Percentiles rank a stretch among this genome's conserved stretches.
Conservation (phyloP, 2,329 filamentous ascomycete genomes). For the Bipolaris oryzae region DNA sequence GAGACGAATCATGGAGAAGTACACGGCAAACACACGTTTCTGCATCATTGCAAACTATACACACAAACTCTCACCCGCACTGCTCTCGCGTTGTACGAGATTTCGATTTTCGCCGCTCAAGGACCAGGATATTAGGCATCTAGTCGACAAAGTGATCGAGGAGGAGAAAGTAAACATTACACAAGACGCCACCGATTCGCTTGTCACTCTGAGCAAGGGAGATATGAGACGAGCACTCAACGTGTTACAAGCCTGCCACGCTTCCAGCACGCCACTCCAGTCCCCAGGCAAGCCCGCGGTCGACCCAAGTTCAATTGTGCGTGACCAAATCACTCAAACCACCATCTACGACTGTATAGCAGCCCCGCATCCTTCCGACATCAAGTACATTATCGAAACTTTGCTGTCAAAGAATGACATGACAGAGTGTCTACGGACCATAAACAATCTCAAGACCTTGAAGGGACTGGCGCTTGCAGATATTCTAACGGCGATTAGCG, state of each 20-base stretch:
- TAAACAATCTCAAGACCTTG: conserved; percentile 83
- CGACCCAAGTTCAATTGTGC: conserved; percentile 65
- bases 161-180: conserved; percentile 87
- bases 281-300: conserved; percentile 55
- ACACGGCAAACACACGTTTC: conserved; percentile 96
- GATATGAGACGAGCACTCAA: conserved; percentile 96
- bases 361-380: conserved; percentile 87
- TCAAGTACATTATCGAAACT: conserved; percentile 81
- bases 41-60: conserved; percentile 99
- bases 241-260: conserved; percentile 94
- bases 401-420: conserved; percentile 85
- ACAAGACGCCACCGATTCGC: conserved; percentile 76
- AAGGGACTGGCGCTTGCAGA: conserved; percentile 92
- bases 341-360: conserved; percentile 97
- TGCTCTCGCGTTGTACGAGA: conserved; percentile 90
- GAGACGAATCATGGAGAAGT: conserved; percentile 97
- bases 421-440: conserved; percentile 82
- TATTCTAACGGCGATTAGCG: conserved; percentile 84
- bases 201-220: conserved; percentile 87
- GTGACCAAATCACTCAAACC: conserved; percentile 88
- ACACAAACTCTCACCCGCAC: conserved; percentile 91
- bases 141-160: conserved; percentile 88
- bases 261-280: conserved; percentile 73
- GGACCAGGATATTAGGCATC: conserved; percentile 78
- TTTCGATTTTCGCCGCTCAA: conserved; percentile 96